Evolutionary conservation across 179 eudicot genomes (phyloP).

Genomic region (Carnegiea gigantea): DNA sequence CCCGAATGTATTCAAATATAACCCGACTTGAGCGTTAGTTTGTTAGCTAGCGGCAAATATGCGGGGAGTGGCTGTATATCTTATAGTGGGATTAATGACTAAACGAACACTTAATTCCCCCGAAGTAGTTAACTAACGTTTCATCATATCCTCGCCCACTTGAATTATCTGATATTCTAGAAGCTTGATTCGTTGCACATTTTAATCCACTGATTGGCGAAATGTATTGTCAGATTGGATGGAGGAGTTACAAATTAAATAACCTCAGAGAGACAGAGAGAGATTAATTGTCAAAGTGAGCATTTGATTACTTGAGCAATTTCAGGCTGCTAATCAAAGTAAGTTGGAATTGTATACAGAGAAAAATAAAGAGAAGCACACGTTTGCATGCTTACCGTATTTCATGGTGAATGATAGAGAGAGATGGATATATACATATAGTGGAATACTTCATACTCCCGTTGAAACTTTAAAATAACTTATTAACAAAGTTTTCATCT

Average conservation of each 20-base stretch:
- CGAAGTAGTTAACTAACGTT: not conserved
- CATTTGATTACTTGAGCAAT: constrained; percentile 1
- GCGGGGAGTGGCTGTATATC: too few relatives aligned
- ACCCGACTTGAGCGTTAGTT: too few relatives aligned
- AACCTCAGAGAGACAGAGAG: not conserved
- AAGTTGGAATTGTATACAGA: not conserved
- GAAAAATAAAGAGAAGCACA: not conserved
- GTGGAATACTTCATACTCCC: not conserved
- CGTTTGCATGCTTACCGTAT: not conserved
- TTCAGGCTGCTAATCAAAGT: not conserved
- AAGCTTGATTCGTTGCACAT: constrained; percentile 1
- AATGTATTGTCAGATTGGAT: not conserved
- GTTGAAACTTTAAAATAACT: not conserved
- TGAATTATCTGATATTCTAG: not conserved
- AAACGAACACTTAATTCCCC: too few relatives aligned
- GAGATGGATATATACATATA: not conserved
- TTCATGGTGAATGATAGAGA: not conserved
- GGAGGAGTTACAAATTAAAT: not conserved
- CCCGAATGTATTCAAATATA: too few relatives aligned
- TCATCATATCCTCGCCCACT: not conserved
- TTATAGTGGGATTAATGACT: too few relatives aligned
- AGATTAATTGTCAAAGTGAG: not conserved
- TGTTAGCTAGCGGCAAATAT: too few relatives aligned
- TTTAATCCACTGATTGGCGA: not conserved
- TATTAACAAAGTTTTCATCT: not conserved